Base-by-base conservation (phyloP, 306 rosid species). In the Trifolium dubium region DNA sequence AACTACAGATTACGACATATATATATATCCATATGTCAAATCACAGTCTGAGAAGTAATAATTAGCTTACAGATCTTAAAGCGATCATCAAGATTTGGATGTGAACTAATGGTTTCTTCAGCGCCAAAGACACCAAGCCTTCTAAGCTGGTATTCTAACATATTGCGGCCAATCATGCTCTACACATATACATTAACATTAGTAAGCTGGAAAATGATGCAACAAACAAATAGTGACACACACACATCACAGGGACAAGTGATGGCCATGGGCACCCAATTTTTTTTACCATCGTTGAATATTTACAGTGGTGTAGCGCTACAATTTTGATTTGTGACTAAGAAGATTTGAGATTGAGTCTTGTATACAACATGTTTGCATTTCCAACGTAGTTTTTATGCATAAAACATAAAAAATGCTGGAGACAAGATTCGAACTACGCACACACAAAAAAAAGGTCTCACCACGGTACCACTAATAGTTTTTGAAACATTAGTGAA, bases 121-220 rank as follows among this genome's bases (percentile, higher is more conserved):
- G 99, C 97, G 58, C 88, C 97, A 72, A 92, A 94, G 71, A 94
- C 77, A 67, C 95, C 99, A 66, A 94, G 95, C 78, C 97, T 92
- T 74, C 93, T 89, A 51, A 94, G 99, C 83, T 94, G 99, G 84
- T 56, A 74, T 82, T 94, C 99, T 88, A 94, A 82, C 95, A 89
- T 85, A 64, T 87, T 86, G 58, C 96, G 83, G 64, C 85, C 99
- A 49, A 94, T 87, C 97, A 92, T 92, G 83, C 99, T 94, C 99
- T 94, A 90, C 88, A 88, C 75, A 64, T 73, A 80, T 15, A 60
- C 44, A 43, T 69, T 46, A 79, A 58, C 55, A 49, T 69, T 5
- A 49, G 71, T 77, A 81, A 55, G 40, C 79, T 68, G 83, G 74
- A 72, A 71, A 43, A 67, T 49, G 49, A 61, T 49, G 79, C n/a